phyloP scores from a whole-genome alignment of 2,329 filamentous ascomycete species.

The Pseudogymnoascus verrucosus region DNA sequence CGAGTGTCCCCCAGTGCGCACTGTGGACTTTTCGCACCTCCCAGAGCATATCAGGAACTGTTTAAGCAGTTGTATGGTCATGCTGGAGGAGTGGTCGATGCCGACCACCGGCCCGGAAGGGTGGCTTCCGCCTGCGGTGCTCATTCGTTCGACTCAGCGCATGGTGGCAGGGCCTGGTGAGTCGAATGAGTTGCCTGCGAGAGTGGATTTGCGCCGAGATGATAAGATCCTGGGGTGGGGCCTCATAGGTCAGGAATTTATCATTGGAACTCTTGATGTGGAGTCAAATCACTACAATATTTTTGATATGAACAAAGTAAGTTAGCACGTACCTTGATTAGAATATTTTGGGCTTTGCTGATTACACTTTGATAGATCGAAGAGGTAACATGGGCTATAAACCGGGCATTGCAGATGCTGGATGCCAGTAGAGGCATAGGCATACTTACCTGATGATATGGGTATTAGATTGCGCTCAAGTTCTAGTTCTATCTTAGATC shows the following conservation, averaged over 20 bases:
- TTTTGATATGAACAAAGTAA: neutral
- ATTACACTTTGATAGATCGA: neutral
- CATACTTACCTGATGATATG: neutral
- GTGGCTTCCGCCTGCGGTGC: neutral
- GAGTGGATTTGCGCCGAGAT: neutral
- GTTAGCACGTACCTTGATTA: neutral
- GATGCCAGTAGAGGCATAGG: neutral
- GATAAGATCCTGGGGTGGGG: neutral
- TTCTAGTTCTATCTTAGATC: neutral
- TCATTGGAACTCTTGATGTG: conserved; percentile 4
- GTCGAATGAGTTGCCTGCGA: neutral
- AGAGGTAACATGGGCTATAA: neutral
- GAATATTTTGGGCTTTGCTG: neutral
- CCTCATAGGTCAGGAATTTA: neutral
- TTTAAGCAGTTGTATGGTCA: neutral
- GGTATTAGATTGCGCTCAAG: neutral
- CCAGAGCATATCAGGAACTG: neutral
- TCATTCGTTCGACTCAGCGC: conserved; percentile 1
- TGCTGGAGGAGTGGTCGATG: neutral
- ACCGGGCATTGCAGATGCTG: neutral
- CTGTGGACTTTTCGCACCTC: neutral
- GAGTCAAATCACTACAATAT: neutral
- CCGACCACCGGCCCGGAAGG: neutral
- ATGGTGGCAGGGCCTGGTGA: neutral
- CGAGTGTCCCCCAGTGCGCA: neutral